A percentile compares a stretch with the other conserved stretches of the same genome.
phyloP scores from a whole-genome alignment of 805 yeast genomes.

The Ogataea nonfermentans region DNA sequence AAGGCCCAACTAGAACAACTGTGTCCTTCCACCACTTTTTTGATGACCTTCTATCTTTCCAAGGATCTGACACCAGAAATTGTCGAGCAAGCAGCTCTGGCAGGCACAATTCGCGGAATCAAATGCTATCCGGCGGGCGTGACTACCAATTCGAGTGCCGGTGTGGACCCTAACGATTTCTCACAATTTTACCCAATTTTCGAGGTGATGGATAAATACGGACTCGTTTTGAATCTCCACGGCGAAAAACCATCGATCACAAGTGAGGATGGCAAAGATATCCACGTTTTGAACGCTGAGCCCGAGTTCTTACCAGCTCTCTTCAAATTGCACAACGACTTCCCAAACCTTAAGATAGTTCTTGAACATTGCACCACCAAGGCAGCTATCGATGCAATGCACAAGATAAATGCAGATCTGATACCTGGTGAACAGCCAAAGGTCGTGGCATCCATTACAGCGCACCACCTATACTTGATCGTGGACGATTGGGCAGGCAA shows the following conservation, averaged over 20 bases:
- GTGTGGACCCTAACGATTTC: conserved; percentile 93
- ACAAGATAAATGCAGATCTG: conserved; percentile 54
- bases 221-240: conserved; percentile 81
- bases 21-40: conserved; percentile 80
- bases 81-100: conserved; percentile 71
- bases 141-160: conserved; percentile 91
- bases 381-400: conserved; percentile 79
- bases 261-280: conserved; percentile 47
- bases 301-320: conserved; percentile 89
- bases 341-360: conserved; percentile 83
- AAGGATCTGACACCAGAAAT: conserved; percentile 82
- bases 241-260: conserved; percentile 85
- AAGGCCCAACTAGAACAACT: conserved; percentile 58
- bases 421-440: conserved; percentile 37
- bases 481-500: conserved; percentile 97
- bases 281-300: conserved; percentile 93
- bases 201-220: conserved; percentile 78
- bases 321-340: conserved; percentile 68
- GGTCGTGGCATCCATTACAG: conserved; percentile 93
- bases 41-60: conserved; percentile 86
- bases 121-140: conserved; percentile 99
- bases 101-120: conserved; percentile 75
- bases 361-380: conserved; percentile 94
- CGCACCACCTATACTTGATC: conserved; percentile 87
- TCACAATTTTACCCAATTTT: conserved; percentile 85